These are phyloP conservation scores for Tanacetum coccineum DNA, from an alignment of 129 eudicot species.

Conservation along the genomic window DNA sequence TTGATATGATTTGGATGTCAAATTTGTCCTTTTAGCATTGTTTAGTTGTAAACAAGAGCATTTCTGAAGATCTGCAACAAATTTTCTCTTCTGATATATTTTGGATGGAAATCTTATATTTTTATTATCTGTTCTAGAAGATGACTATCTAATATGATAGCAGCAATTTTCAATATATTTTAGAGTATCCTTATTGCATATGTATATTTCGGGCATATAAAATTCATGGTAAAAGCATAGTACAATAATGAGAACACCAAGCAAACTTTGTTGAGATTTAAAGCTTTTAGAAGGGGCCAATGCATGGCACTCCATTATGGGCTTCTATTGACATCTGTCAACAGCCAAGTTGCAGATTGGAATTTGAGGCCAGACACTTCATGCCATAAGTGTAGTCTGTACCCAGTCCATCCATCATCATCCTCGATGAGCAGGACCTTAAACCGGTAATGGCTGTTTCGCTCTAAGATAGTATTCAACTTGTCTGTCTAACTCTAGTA, in stretches of 20 bases:
- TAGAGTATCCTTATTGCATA: conserved; percentile 5
- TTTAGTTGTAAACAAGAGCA: too few relatives aligned
- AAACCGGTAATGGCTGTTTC: conserved; percentile 33
- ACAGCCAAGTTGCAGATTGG: conserved; percentile 9
- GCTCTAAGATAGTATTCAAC: conserved; percentile 24
- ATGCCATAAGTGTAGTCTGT: conserved; percentile 26
- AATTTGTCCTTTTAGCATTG: too few relatives aligned
- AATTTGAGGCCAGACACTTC: conserved; percentile 25
- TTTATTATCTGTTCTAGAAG: conserved; percentile 4
- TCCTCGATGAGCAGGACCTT: conserved; percentile 19
- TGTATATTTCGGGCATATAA: neutral
- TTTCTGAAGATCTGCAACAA: too few relatives aligned
- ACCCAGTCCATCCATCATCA: conserved; percentile 26
- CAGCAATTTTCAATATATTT: neutral
- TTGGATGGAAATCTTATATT: neutral
- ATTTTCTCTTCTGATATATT: too few relatives aligned
- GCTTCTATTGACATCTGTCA: conserved; percentile 27
- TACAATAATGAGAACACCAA: conserved; percentile 16
- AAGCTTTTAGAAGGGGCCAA: conserved; percentile 25
- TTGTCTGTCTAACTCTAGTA: conserved; percentile 14
- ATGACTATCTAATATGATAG: conserved; percentile 5
- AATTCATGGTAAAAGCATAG: conserved; percentile 13
- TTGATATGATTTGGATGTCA: too few relatives aligned
- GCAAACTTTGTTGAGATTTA: conserved; percentile 16
- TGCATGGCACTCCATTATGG: conserved; percentile 20